Conservation (phyloP, 2,329 filamentous ascomycete genomes). For the Huntiella savannae region DNA sequence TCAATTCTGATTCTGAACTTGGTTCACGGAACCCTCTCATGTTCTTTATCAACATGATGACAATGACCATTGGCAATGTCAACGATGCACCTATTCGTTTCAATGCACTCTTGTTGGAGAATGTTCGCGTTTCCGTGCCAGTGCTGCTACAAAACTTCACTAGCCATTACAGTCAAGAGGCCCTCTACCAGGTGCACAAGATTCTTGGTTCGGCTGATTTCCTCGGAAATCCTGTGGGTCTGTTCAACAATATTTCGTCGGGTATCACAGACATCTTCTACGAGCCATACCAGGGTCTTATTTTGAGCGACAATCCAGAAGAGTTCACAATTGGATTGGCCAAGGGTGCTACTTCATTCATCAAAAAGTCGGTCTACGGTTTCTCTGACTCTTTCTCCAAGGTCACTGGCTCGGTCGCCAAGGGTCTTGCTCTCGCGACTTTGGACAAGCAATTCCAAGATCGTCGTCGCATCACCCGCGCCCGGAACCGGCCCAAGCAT, state of each 20-base stretch:
- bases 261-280: conserved; percentile 98
- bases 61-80: conserved; percentile 98
- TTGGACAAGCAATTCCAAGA: conserved; percentile 98
- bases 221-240: conserved; percentile 85
- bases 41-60: conserved; percentile 97
- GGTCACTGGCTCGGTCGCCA: conserved; percentile 90
- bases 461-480: conserved; percentile 77
- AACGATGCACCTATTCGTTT: conserved; percentile 91
- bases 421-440: conserved; percentile 84
- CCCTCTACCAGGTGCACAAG: conserved; percentile 88
- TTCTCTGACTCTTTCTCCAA: conserved; percentile 96
- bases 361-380: conserved; percentile 97
- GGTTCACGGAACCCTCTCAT: conserved; percentile 84
- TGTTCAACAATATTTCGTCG: conserved; percentile 97
- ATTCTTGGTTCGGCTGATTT: conserved; percentile 95
- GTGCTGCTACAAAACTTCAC: conserved; percentile 72
- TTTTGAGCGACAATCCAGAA: conserved; percentile 88
- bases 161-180: conserved; percentile 93
- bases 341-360: conserved; percentile 88
- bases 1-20: conserved; percentile 90
- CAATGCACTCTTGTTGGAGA: conserved; percentile 87
- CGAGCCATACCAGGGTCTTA: conserved; percentile 93
- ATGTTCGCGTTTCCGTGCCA: conserved; percentile 73
- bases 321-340: conserved; percentile 90
- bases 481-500: conserved; percentile 88